Evolutionary conservation across 1,139 yeast species (phyloP).

Genomic region (Trichomonascaceae sp.): DNA sequence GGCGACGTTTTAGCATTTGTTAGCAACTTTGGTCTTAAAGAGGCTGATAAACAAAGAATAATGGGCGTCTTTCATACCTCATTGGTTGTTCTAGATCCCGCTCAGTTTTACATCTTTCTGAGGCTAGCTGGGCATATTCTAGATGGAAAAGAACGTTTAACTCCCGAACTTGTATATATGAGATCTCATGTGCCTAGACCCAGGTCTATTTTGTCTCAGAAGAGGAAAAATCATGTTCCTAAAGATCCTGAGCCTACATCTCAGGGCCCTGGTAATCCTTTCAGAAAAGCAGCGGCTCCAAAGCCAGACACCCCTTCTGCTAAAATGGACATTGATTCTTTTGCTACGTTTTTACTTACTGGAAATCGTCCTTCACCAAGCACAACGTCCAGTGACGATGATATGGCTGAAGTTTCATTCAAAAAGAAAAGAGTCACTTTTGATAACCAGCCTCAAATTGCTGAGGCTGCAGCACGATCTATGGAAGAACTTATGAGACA

Average conservation of each 20-base stretch:
- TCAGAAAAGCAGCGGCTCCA: conserved; percentile 19
- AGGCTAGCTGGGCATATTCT: conserved; percentile 36
- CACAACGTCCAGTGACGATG: conserved; percentile 11
- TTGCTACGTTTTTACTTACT: conserved; percentile 32
- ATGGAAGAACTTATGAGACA: conserved; percentile 36
- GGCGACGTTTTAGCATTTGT: conserved; percentile 36
- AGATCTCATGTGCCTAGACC: conserved; percentile 36
- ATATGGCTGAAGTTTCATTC: conserved; percentile 5
- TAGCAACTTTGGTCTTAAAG: conserved; percentile 36
- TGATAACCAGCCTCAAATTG: conserved; percentile 33
- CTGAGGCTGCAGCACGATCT: conserved; percentile 37
- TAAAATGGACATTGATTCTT: conserved; percentile 33
- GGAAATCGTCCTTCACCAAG: conserved; percentile 26
- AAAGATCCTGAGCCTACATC: conserved; percentile 11
- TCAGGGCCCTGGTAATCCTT: conserved; percentile 24
- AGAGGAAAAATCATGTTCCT: conserved; percentile 22
- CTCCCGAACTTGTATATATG: conserved; percentile 15
- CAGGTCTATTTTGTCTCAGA: conserved; percentile 31
- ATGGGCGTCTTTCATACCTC: conserved; percentile 26
- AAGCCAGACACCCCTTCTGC: conserved; percentile 12
- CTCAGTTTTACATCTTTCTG: conserved; percentile 36
- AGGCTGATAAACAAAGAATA: conserved; percentile 28
- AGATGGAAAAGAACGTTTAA: conserved; percentile 23
- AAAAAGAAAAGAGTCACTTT: conserved; percentile 34
- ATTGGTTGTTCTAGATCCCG: conserved; percentile 33